Conservation (phyloP, 371 early-diverging fungal species). For the Syncephalastrum monosporum region DNA sequence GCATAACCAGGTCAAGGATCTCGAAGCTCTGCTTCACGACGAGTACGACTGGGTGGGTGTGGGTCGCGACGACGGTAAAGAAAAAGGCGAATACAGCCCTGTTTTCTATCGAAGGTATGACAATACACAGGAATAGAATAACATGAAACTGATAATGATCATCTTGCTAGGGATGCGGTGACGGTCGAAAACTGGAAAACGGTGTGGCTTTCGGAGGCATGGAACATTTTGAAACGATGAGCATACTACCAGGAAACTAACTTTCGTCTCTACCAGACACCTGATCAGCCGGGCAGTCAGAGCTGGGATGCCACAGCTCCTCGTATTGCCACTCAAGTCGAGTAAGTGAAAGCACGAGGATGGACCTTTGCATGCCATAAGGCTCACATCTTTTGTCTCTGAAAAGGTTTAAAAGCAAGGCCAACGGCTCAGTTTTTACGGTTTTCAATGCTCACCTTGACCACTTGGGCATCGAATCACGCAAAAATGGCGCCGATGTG, state of each 20-base stretch:
- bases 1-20: constrained; percentile 43
- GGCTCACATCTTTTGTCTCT: neutral
- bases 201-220: constrained; percentile 46
- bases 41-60: constrained; percentile 53
- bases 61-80: constrained; percentile 49
- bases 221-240: neutral
- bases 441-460: constrained; percentile 43
- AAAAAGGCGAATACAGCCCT: constrained; percentile 43
- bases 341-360: constrained; percentile 20
- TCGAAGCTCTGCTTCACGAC: constrained; percentile 38
- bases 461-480: constrained; percentile 27
- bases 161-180: constrained; percentile 22
- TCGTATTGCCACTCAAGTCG: constrained; percentile 34
- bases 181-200: constrained; percentile 30
- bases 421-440: constrained; percentile 23
- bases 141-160: neutral
- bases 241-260: constrained; percentile 1
- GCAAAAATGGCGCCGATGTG: constrained; percentile 25
- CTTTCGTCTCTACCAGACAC: constrained; percentile 20
- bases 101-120: constrained; percentile 45
- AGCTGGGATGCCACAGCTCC: constrained; percentile 46
- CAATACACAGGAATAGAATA: neutral
- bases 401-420: constrained; percentile 22
- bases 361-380: neutral
- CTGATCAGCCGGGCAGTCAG: constrained; percentile 32